Percentiles rank a stretch among this genome's conserved stretches.
phyloP scores from a whole-genome alignment of 352 stramenopile genomes.

The Peronospora tabacina region DNA sequence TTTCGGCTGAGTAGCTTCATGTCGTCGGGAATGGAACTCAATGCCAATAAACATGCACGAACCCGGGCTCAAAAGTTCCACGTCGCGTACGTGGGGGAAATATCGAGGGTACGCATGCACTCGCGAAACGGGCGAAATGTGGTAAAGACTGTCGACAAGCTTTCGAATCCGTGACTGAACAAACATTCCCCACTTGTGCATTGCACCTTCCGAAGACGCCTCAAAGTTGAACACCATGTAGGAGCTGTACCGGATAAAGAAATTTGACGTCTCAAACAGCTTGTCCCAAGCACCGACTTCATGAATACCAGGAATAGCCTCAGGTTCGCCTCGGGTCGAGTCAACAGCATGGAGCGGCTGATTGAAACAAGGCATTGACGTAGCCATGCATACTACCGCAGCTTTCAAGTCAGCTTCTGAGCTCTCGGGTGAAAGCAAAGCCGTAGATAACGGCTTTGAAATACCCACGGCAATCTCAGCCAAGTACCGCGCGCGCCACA shows the following conservation, averaged over 20 bases:
- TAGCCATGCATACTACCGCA: conserved; percentile 33
- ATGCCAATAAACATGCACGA: conserved; percentile 81
- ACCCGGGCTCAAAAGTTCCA: conserved; percentile 29
- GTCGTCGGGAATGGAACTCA: conserved; percentile 53
- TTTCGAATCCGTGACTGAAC: conserved; percentile 75
- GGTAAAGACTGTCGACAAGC: conserved; percentile 65
- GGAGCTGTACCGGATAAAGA: conserved; percentile 77
- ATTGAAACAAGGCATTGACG: conserved; percentile 28
- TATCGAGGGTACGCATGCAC: conserved; percentile 67
- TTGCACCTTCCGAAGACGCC: conserved; percentile 44
- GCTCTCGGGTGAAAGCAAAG: conserved; percentile 16
- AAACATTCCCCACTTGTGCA: conserved; percentile 80
- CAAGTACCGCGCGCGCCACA: conserved; percentile 70
- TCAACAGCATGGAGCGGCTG: conserved; percentile 13
- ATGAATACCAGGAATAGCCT: not conserved
- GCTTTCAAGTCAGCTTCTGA: conserved; percentile 29
- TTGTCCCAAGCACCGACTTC: conserved; percentile 48
- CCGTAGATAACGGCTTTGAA: conserved; percentile 31
- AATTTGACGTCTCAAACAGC: conserved; percentile 71
- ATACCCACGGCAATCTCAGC: conserved; percentile 53
- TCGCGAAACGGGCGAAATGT: conserved; percentile 45
- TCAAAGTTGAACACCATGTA: conserved; percentile 72
- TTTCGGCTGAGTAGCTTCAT: conserved; percentile 29
- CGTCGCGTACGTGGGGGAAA: conserved; percentile 47
- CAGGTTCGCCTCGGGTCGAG: conserved; percentile 4